Conservation (phyloP, 2,329 filamentous ascomycete genomes). For the Geosmithia putterillii region DNA sequence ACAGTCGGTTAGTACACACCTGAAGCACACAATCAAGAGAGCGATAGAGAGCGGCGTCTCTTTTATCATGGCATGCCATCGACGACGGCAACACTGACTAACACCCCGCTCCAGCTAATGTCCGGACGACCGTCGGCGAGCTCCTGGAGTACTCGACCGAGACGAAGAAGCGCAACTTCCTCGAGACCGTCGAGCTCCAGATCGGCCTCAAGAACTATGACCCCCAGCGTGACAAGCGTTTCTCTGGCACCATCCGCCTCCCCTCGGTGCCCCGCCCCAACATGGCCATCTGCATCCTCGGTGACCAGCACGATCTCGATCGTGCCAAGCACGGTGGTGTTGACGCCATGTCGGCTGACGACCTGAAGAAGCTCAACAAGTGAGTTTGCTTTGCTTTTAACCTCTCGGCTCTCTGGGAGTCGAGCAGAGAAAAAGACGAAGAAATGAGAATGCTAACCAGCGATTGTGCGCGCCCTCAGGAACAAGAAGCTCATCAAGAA, state of each 20-base stretch:
- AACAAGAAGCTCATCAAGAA: constrained; percentile 99
- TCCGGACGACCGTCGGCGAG: constrained; percentile 86
- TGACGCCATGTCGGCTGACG: constrained; percentile 95
- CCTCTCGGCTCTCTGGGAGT: too few species aligned
- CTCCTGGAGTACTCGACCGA: constrained; percentile 89
- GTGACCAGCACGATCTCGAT: constrained; percentile 92
- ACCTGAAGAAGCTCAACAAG: constrained; percentile 99
- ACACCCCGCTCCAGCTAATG: constrained; percentile 49
- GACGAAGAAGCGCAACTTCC: constrained; percentile 97
- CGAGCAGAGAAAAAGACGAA: too few species aligned
- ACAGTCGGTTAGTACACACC: constrained; percentile 48
- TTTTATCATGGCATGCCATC: neutral
- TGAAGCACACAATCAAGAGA: neutral
- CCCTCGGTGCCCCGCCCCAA: constrained; percentile 81
- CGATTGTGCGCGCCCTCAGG: too few species aligned
- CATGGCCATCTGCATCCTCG: constrained; percentile 73
- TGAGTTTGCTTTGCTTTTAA: too few species aligned
- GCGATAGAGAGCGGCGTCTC: neutral
- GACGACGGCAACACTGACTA: neutral
- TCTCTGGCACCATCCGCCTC: constrained; percentile 97
- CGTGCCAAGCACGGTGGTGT: constrained; percentile 98
- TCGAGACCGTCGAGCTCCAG: constrained; percentile 84
- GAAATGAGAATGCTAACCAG: too few species aligned
- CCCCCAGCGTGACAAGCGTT: constrained; percentile 99
- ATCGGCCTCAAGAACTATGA: constrained; percentile 99